Evolutionary conservation across 129 eudicot genomes (phyloP), one percentile per base, ranked within the genome.

Genomic region (Chrysanthemum makinoi): DNA sequence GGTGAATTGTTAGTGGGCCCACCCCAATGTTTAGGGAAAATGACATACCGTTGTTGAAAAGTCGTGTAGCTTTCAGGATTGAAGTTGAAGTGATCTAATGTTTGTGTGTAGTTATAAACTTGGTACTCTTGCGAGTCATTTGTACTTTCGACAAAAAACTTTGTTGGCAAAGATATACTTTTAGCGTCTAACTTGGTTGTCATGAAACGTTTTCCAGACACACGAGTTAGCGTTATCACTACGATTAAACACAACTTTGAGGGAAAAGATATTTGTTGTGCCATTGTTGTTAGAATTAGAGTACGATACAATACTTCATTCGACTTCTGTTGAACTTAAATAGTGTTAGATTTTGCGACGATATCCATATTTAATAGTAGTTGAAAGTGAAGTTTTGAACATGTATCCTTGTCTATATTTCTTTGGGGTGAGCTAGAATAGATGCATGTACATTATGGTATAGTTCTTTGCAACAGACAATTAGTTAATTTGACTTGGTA

Each of bases 71-170:
- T 79, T 79, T 72, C 74, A 0, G 62, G 60, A 26, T 72, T 65
- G 30, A 26, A 79, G 47, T 59, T 79, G 73, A 79, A 79, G 43
- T 79, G 82, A 51, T 78, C 82, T 10, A 78, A 15, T 6, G 73
- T 71, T 71, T 78, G 82, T 2, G 76, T 78, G 19, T 78, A 78
- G 62, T 75, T 75, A 35, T 16, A 46, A 30, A 75, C 8, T 44
- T 39, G 55, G 4, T 53, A 74, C 48, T 65, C 79, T 74, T 53
- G 26, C 0, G 71, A 63, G 54, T 20, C n/a, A 6, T 15, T 44
- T 16, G 22, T 66, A 14, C 52, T 53, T 74, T 74, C 39, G 12
- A 11, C 10, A 10, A n/a, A n/a, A 53, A 5, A 6, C 13, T 66
- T 65, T 53, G 56, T 20, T 15, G 65, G 53, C 58, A 54, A 5